Percentiles rank a stretch among this genome's conserved stretches.
Evolutionary conservation across 352 stramenopile genomes (phyloP).

Genomic region (Phytophthora hibernalis): DNA sequence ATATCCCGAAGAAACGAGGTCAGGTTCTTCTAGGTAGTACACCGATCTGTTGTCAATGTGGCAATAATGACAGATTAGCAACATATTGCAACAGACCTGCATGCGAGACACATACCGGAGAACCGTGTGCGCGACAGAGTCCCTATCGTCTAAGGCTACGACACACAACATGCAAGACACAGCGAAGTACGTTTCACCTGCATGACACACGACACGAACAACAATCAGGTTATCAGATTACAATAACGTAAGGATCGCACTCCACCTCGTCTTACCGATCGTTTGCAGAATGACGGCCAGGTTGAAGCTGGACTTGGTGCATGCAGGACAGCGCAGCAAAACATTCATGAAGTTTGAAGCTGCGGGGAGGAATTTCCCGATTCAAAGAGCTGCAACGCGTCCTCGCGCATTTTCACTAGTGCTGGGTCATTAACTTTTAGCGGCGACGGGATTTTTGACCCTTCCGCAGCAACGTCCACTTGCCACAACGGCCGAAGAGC

Average conservation of each 20-base stretch:
- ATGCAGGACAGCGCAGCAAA: conserved; percentile 54
- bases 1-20: conserved; percentile 62
- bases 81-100: neutral
- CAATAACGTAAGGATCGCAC: neutral
- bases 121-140: conserved; percentile 82
- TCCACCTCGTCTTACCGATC: conserved; percentile 40
- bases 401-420: conserved; percentile 54
- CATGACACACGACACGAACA: neutral
- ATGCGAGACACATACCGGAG: conserved; percentile 47
- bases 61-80: conserved; percentile 1
- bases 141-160: conserved; percentile 64
- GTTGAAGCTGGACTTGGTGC: conserved; percentile 79
- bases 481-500: too few relatives aligned
- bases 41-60: conserved; percentile 53
- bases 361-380: conserved; percentile 54
- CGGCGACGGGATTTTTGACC: neutral
- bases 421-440: conserved; percentile 19
- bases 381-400: conserved; percentile 58
- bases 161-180: conserved; percentile 75
- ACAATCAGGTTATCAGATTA: neutral
- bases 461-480: too few relatives aligned
- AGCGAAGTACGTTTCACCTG: conserved; percentile 75
- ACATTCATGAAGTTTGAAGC: conserved; percentile 58
- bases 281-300: conserved; percentile 78
- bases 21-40: conserved; percentile 65